phyloP scores from a whole-genome alignment of 1,139 yeast genomes.

The Taphrina sp. region DNA sequence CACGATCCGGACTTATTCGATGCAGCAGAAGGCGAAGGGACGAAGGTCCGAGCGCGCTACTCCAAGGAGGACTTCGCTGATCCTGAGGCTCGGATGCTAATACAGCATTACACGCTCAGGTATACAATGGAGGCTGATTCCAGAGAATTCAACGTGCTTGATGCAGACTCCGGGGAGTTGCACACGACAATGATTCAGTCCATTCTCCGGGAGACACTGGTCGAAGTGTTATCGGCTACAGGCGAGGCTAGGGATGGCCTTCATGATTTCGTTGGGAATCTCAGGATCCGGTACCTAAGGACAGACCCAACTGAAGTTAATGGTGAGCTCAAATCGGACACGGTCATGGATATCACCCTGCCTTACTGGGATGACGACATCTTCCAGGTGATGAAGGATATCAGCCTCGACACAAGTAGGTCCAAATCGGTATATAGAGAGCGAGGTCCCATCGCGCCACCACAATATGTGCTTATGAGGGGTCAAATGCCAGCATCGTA shows the following conservation, averaged over 20 bases:
- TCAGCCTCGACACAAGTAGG: not conserved
- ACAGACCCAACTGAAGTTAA: not conserved
- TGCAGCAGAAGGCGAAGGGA: no score
- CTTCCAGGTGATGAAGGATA: not conserved
- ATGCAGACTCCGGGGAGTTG: not conserved
- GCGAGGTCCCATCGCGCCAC: not conserved
- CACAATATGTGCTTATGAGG: not conserved
- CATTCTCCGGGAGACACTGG: not conserved
- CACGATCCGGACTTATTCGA: no score
- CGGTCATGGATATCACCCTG: not conserved
- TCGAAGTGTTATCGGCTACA: not conserved
- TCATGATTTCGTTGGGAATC: not conserved
- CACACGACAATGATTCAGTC: not conserved
- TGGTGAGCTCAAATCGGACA: not conserved
- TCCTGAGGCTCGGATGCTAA: not conserved
- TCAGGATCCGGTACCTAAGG: not conserved
- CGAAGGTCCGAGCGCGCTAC: no score
- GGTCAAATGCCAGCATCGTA: not conserved
- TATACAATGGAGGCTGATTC: not conserved
- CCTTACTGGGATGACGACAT: not conserved
- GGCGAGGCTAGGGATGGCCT: not conserved
- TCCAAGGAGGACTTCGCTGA: not conserved
- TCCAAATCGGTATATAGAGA: not conserved
- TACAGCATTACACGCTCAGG: not conserved
- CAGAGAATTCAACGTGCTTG: not conserved